Evolutionary conservation across 371 early-diverging fungal species (phyloP).

Genomic region (Apophysomyces ossiformis): DNA sequence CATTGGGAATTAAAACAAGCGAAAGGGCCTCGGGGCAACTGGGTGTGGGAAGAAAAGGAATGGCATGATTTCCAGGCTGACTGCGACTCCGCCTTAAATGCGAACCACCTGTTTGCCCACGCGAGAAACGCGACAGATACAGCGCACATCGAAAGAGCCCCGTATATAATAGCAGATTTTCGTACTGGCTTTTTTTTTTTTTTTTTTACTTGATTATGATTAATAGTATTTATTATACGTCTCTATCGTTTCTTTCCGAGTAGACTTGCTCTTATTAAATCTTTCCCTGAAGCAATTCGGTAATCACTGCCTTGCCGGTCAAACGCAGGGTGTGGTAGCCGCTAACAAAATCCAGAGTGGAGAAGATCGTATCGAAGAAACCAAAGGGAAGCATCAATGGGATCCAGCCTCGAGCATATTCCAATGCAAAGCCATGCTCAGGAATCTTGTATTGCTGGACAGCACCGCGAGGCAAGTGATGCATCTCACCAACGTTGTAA

Average conservation of each 20-base stretch:
- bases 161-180: too few species aligned
- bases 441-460: conserved; percentile 60
- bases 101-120: too few species aligned
- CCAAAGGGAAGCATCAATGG: conserved; percentile 63
- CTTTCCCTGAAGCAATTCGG: conserved; percentile 48
- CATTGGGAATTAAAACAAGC: conserved; percentile 26
- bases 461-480: conserved; percentile 52
- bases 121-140: too few species aligned
- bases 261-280: conserved; percentile 29
- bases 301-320: conserved; percentile 31
- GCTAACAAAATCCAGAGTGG: conserved; percentile 49
- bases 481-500: conserved; percentile 55
- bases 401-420: conserved; percentile 62
- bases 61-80: not conserved
- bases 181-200: too few species aligned
- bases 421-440: conserved; percentile 59
- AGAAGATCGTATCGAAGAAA: conserved; percentile 51
- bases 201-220: not conserved
- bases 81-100: too few species aligned
- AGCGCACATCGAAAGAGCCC: too few species aligned
- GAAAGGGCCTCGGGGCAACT: conserved; percentile 4
- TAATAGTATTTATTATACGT: not conserved
- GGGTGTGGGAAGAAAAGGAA: conserved; percentile 4
- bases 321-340: conserved; percentile 43
- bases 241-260: not conserved